These are phyloP conservation scores for Apiospora koreana DNA, from an alignment of 2,329 filamentous ascomycete genomes.

Conservation along the genomic window DNA sequence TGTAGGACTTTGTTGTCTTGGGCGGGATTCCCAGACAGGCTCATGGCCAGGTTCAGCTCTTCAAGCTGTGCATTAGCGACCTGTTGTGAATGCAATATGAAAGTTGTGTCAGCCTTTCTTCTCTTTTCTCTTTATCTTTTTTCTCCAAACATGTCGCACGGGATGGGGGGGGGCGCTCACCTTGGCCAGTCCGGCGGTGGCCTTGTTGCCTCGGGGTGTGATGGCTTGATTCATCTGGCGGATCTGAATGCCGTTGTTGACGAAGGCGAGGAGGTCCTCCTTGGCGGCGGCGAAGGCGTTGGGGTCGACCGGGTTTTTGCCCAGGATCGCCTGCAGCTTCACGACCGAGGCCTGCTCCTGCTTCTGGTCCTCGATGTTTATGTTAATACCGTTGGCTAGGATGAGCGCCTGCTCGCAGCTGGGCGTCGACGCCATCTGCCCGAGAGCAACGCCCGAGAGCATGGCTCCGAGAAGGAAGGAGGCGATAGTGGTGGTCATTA, in stretches of 20 bases:
- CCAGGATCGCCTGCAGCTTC: conserved; percentile 15
- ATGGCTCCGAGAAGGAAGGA: neutral
- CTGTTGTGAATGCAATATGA: conserved; percentile 18
- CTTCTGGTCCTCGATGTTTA: conserved; percentile 27
- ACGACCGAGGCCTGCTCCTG: conserved; percentile 21
- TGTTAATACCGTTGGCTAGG: conserved; percentile 23
- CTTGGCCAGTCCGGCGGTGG: conserved; percentile 18
- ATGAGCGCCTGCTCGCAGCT: conserved; percentile 21
- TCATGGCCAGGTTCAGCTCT: conserved; percentile 30
- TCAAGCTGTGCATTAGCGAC: conserved; percentile 34
- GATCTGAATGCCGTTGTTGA: conserved; percentile 25
- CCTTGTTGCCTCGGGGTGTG: conserved; percentile 17
- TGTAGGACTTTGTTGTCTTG: neutral
- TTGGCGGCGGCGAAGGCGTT: conserved; percentile 19
- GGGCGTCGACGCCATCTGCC: neutral
- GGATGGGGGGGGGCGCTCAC: conserved; percentile 8
- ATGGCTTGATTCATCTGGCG: conserved; percentile 26
- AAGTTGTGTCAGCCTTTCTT: neutral
- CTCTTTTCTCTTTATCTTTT: neutral
- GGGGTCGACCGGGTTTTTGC: conserved; percentile 15
- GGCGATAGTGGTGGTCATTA: neutral
- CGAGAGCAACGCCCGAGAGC: neutral
- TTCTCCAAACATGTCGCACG: neutral
- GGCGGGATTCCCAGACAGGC: neutral
- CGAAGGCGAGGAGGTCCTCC: conserved; percentile 20